These are phyloP conservation scores for Phytophthora chlamydospora DNA, from an alignment of 352 stramenopile species.

Conservation along the genomic window DNA sequence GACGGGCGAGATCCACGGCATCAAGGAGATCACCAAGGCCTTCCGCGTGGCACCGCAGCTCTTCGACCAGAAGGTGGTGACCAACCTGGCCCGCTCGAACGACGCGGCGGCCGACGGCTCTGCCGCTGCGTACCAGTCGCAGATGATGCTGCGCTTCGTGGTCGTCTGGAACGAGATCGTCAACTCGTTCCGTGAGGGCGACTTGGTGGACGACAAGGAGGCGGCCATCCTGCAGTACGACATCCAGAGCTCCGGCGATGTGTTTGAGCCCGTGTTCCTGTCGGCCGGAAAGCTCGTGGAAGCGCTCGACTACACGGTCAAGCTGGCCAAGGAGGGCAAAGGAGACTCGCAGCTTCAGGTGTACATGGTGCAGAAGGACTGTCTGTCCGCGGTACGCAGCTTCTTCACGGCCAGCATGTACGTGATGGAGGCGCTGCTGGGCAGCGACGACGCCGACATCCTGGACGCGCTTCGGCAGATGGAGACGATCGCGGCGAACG, in stretches of 20 bases:
- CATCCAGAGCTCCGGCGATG: constrained; percentile 70
- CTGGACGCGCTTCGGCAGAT: constrained; percentile 69
- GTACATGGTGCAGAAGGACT: constrained; percentile 76
- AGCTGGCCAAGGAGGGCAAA: constrained; percentile 68
- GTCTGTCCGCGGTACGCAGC: constrained; percentile 68
- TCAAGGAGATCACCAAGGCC: constrained; percentile 69
- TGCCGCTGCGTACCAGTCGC: constrained; percentile 59
- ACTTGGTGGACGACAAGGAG: constrained; percentile 79
- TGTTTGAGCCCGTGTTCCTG: constrained; percentile 83
- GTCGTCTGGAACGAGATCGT: constrained; percentile 85
- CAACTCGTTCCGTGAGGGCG: constrained; percentile 77
- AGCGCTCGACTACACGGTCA: constrained; percentile 65
- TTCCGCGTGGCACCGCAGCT: constrained; percentile 71
- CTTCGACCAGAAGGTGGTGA: constrained; percentile 80
- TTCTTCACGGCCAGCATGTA: constrained; percentile 82
- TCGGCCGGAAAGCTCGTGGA: constrained; percentile 75
- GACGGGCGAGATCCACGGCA: constrained; percentile 71
- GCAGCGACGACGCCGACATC: constrained; percentile 68
- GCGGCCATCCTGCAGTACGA: constrained; percentile 77
- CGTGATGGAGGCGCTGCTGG: constrained; percentile 70
- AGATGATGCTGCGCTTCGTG: constrained; percentile 83
- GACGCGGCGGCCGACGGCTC: constrained; percentile 53
- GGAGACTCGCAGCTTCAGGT: constrained; percentile 70
- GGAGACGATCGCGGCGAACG: constrained; percentile 61
- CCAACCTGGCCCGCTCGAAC: constrained; percentile 60